These are phyloP conservation scores for Paraconiothyrium brasiliense DNA, from an alignment of 2,329 filamentous ascomycete species.

Conservation along the genomic window DNA sequence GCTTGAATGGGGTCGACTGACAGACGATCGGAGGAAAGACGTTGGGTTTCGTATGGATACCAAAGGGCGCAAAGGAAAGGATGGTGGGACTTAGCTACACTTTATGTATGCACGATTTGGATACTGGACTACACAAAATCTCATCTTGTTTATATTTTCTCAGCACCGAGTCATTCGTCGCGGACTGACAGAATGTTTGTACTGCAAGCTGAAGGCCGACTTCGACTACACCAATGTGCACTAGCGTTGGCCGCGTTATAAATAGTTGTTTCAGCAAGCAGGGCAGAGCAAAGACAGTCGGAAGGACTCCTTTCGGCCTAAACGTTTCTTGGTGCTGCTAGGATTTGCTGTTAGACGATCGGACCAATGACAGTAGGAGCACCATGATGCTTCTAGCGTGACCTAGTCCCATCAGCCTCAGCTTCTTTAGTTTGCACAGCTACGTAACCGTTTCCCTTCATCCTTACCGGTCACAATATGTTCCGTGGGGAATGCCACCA, in stretches of 20 bases:
- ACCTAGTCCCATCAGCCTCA: neutral
- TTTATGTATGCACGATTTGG: slow-evolving; percentile 13
- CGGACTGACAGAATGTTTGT: neutral
- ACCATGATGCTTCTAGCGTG: neutral
- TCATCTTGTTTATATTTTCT: slow-evolving; percentile 9
- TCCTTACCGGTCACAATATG: neutral
- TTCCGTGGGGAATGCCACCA: neutral
- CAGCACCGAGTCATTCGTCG: neutral
- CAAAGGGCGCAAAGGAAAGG: slow-evolving; percentile 16
- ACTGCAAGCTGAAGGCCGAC: neutral
- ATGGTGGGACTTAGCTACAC: neutral
- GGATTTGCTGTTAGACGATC: slow-evolving; percentile 19
- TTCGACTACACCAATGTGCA: neutral
- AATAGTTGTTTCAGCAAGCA: neutral
- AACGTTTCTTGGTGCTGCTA: neutral
- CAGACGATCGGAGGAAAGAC: slow-evolving; percentile 46
- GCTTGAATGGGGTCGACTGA: slow-evolving; percentile 69
- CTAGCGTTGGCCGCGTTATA: neutral
- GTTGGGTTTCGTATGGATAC: slow-evolving; percentile 42
- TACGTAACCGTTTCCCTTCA: neutral
- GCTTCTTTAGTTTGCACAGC: neutral
- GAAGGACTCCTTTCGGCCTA: neutral
- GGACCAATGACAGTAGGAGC: slow-evolving; percentile 14
- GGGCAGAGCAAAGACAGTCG: neutral
- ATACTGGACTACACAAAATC: slow-evolving; percentile 2